phyloP scores from a whole-genome alignment of 768 basidiomycete species.

The Floccularia luteovirens region DNA sequence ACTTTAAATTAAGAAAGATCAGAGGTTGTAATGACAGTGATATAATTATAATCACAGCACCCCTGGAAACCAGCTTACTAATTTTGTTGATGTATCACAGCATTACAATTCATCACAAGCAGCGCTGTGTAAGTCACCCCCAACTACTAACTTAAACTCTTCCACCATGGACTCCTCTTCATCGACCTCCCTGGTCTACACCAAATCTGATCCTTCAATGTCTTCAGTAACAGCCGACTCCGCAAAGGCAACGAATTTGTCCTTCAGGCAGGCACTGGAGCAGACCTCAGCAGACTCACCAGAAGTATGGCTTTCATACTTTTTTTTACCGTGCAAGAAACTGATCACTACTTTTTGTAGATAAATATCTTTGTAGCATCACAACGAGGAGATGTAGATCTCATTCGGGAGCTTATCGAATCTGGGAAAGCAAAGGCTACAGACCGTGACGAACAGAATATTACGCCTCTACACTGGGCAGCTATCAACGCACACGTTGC shows the following conservation, averaged over 20 bases:
- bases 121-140: too few species aligned
- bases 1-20: too few species aligned
- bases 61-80: too few species aligned
- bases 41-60: too few species aligned
- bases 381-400: constrained; percentile 74
- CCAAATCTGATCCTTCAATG: constrained; percentile 43
- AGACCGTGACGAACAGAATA: constrained; percentile 84
- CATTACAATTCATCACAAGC: too few species aligned
- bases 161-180: too few species aligned
- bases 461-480: constrained; percentile 97
- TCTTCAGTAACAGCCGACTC: constrained; percentile 39
- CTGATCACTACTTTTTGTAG: constrained; percentile 1
- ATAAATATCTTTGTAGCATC: constrained; percentile 77
- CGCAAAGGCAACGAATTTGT: constrained; percentile 36
- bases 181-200: too few species aligned
- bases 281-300: constrained; percentile 20
- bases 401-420: constrained; percentile 59
- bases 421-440: constrained; percentile 64
- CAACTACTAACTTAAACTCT: too few species aligned
- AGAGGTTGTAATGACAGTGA: too few species aligned
- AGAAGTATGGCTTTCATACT: constrained; percentile 25
- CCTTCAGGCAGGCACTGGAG: constrained; percentile 35
- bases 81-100: too few species aligned
- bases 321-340: constrained; percentile 1
- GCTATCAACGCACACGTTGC: constrained; percentile 94